Evolutionary conservation across 2,329 filamentous ascomycete species (phyloP).

Genomic region (Neofusicoccum cordaticola): DNA sequence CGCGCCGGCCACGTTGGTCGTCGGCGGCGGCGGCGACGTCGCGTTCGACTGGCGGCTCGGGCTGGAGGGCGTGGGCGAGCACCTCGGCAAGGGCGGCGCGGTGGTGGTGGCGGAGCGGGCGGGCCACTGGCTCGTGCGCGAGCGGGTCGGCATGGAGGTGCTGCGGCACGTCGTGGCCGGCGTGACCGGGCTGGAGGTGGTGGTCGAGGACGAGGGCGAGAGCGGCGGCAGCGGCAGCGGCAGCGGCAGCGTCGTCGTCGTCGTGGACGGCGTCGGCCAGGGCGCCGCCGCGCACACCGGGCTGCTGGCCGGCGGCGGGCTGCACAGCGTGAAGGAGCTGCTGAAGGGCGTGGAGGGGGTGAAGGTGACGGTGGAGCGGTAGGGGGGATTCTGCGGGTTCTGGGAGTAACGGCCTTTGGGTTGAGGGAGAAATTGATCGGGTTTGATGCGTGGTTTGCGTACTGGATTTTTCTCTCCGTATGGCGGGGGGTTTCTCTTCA

Average conservation of each 20-base stretch:
- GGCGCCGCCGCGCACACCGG: not conserved
- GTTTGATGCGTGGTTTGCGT: too few relatives aligned
- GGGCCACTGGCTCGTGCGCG: constrained; percentile 55
- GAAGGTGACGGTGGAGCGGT: constrained; percentile 22
- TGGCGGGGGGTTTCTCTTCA: too few relatives aligned
- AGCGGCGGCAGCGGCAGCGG: too few relatives aligned
- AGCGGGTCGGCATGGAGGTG: constrained; percentile 43
- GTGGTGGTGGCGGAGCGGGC: constrained; percentile 45
- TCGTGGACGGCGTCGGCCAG: not conserved
- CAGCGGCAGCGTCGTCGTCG: not conserved
- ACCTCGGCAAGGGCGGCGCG: constrained; percentile 51
- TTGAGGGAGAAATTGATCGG: too few relatives aligned
- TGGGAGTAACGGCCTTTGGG: too few relatives aligned
- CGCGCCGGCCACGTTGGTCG: too few relatives aligned
- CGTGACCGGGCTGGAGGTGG: constrained; percentile 28
- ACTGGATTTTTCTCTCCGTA: too few relatives aligned
- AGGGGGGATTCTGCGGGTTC: not conserved
- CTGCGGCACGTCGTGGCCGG: constrained; percentile 40
- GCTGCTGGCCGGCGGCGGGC: not conserved
- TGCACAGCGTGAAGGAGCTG: constrained; percentile 9
- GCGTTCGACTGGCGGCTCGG: constrained; percentile 51
- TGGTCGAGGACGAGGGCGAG: not conserved
- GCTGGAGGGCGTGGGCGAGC: constrained; percentile 53
- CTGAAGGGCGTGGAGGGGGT: constrained; percentile 23
- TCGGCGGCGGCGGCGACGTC: constrained; percentile 50